These are phyloP conservation scores for Candida nemodendra DNA, from an alignment of 805 yeast genomes.

Conservation along the genomic window DNA sequence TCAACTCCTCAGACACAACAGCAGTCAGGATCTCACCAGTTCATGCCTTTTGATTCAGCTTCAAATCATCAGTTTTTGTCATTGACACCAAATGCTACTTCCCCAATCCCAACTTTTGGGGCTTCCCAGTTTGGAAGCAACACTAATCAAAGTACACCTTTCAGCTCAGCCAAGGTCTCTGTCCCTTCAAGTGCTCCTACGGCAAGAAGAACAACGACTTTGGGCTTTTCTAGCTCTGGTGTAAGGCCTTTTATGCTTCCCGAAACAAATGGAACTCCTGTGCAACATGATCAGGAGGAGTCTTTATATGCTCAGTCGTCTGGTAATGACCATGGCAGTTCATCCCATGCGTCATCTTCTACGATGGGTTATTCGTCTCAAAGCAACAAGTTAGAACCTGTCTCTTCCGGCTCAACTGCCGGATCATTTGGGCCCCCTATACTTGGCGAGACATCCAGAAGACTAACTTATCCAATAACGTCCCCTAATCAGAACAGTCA, in stretches of 20 bases:
- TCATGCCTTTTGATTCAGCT: slow-evolving; percentile 9
- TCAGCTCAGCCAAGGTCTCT: slow-evolving; percentile 15
- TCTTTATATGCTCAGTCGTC: slow-evolving; percentile 1
- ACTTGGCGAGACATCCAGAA: slow-evolving; percentile 42
- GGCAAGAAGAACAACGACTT: slow-evolving; percentile 20
- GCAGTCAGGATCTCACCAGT: slow-evolving; percentile 3
- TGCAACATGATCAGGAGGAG: slow-evolving; percentile 9
- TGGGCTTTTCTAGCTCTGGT: slow-evolving; percentile 15
- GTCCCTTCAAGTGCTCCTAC: slow-evolving; percentile 26
- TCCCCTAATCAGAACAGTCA: slow-evolving; percentile 18
- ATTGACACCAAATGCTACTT: slow-evolving; percentile 22
- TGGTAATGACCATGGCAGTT: slow-evolving; percentile 1
- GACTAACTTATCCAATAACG: slow-evolving; percentile 31
- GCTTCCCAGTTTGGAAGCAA: slow-evolving; percentile 13
- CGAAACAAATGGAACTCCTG: slow-evolving; percentile 12
- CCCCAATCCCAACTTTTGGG: slow-evolving; percentile 17
- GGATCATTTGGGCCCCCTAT: slow-evolving; percentile 26
- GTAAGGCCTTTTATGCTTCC: slow-evolving; percentile 25
- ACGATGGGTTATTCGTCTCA: slow-evolving; percentile 9
- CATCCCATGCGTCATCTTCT: slow-evolving; percentile 5
- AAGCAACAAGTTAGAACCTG: slow-evolving; percentile 8
- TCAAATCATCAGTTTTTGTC: slow-evolving; percentile 19
- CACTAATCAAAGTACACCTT: slow-evolving; percentile 23
- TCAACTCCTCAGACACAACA: slow-evolving; percentile 21
- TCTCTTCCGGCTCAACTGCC: slow-evolving; percentile 6